Conservation (phyloP, 306 rosid species). For the Lablab purpureus region DNA sequence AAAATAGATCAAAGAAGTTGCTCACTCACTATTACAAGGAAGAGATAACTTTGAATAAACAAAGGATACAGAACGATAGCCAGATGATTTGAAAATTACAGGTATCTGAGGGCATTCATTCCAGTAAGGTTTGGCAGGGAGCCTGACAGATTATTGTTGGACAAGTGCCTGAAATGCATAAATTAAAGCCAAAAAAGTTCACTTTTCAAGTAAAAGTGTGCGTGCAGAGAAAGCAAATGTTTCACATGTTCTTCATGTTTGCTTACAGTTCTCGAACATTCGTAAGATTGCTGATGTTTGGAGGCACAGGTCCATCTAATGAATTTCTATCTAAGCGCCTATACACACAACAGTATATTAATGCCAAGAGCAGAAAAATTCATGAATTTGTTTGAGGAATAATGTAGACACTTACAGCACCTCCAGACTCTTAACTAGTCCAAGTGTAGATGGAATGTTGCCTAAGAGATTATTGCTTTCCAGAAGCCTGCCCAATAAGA, state of each 20-base stretch:
- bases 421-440: constrained; percentile 47
- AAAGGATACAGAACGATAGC: not conserved
- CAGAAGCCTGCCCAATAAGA: constrained; percentile 54
- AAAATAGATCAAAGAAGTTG: constrained; percentile 26
- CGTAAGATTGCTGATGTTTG: constrained; percentile 50
- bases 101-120: constrained; percentile 41
- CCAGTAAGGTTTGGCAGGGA: constrained; percentile 52
- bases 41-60: not conserved
- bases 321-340: constrained; percentile 62
- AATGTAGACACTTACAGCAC: constrained; percentile 65
- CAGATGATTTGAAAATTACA: constrained; percentile 49
- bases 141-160: constrained; percentile 62
- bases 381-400: constrained; percentile 27
- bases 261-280: constrained; percentile 56
- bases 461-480: constrained; percentile 56
- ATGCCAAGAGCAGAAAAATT: not conserved
- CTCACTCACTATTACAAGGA: not conserved
- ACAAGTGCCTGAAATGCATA: constrained; percentile 55
- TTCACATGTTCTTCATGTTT: constrained; percentile 1
- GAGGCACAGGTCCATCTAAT: constrained; percentile 54
- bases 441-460: constrained; percentile 59
- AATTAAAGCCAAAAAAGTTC: constrained; percentile 21
- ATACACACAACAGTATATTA: constrained; percentile 25
- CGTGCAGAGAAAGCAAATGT: not conserved
- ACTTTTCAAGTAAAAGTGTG: constrained; percentile 17